Evolutionary conservation across 2,329 filamentous ascomycete genomes (phyloP), one percentile per base, ranked within the genome.

Genomic region (Hymenotorrendiella dingleyae): DNA sequence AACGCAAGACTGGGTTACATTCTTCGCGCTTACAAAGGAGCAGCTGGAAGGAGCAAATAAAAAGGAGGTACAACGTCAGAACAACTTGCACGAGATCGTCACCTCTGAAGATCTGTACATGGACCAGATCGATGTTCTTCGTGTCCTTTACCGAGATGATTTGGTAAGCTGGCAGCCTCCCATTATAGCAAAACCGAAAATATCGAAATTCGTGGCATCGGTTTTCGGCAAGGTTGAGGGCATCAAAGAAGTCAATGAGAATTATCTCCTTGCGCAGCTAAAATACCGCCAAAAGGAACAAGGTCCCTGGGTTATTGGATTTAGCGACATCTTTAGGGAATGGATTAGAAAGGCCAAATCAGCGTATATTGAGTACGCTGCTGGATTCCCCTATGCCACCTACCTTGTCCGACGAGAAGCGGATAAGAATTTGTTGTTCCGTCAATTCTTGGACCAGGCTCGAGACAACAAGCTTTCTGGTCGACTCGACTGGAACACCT

Each of bases 261-360:
- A 96, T 49, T 84, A 93, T 62, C 75, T 98, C 16, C 69, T 98
- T 19, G 85, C 91, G 2, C 91, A 96, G 63, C 76, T 98, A 56
- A 97, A 97, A 60, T 98, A 97, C 62, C 81, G 93, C 20, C 93
- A 98, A 63, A 86, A 93, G 58, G 93, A 97, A 61, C 91, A 98
- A 67, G 93, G 93, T 0, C 93, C 93, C 0, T 98, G 89, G 81
- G 83, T 98, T 45, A 73, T 78, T 10, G 93, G 93, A 3, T 96
- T 96, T 66, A 96, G 90, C 61, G 93, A 97, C 59, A 87, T 98
- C 37, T 97, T 98, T 71, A 76, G 93, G 45, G 93, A 98, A 67
- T 98, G 93, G 93, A 95, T 97, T 49, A 80, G 93, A 50, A 97
- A 96, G 64, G 93, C 93, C 23, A 88, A 84, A 63, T 71, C 76